A percentile compares a stretch with the other conserved stretches of the same genome.
phyloP scores from a whole-genome alignment of 1,284 basidiomycete species.

The Inonotus obliquus region DNA sequence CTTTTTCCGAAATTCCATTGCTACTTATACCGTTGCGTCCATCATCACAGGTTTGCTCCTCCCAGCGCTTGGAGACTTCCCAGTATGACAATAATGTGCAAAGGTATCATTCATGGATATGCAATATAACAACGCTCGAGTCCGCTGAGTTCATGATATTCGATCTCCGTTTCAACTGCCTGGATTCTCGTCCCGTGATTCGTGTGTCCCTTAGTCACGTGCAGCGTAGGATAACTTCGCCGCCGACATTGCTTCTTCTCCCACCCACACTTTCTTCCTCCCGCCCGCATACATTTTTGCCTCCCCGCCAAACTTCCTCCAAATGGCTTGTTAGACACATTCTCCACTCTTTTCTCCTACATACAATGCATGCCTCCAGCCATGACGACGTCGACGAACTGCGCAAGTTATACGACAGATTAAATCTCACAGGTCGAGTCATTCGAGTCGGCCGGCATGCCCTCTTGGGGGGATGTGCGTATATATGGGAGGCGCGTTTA shows the following conservation, averaged over 20 bases:
- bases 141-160: no score
- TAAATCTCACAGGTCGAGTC: slow-evolving; percentile 15
- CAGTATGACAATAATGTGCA: no score
- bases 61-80: no score
- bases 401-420: slow-evolving; percentile 4
- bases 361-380: background rate
- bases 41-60: no score
- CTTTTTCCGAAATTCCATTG: no score
- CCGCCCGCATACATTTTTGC: background rate
- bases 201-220: background rate
- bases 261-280: background rate
- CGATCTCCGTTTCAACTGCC: background rate
- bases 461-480: slow-evolving; percentile 7
- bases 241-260: background rate
- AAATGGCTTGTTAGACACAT: background rate
- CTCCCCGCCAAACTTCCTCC: background rate
- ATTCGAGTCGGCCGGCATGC: slow-evolving; percentile 3
- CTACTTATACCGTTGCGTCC: no score
- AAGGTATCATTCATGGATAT: no score
- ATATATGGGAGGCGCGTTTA: slow-evolving; percentile 11
- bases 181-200: background rate
- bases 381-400: slow-evolving; percentile 4
- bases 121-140: no score
- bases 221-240: background rate
- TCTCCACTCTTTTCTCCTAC: background rate